Percentiles rank a stretch among this genome's conserved stretches.
Evolutionary conservation across 768 basidiomycete genomes (phyloP).

Genomic region (Tylopilus sp.): DNA sequence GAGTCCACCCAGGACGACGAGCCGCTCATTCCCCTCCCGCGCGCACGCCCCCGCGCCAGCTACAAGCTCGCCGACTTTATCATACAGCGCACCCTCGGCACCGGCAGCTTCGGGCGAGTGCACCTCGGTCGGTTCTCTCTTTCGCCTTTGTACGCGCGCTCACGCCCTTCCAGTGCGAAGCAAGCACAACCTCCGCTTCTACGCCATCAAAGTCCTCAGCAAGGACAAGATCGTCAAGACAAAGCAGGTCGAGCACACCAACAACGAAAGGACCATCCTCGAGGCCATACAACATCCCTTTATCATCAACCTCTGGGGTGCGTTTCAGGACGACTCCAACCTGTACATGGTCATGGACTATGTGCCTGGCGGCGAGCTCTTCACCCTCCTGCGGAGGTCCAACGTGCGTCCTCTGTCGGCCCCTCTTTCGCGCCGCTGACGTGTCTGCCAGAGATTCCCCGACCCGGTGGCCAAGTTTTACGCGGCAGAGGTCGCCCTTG

Average conservation of each 20-base stretch:
- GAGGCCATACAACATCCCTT: conserved; percentile 85
- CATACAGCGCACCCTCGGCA: conserved; percentile 82
- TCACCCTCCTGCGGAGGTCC: conserved; percentile 86
- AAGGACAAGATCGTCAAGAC: conserved; percentile 90
- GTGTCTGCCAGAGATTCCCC: conserved; percentile 70
- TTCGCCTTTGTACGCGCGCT: not conserved
- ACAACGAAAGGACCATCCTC: conserved; percentile 89
- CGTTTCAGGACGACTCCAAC: conserved; percentile 88
- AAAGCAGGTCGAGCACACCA: conserved; percentile 97
- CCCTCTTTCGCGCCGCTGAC: conserved; percentile 11
- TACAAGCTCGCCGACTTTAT: conserved; percentile 77
- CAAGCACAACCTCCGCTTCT: conserved; percentile 92
- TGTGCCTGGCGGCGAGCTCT: conserved; percentile 94
- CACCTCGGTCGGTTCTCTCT: conserved; percentile 59
- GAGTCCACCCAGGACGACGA: conserved; percentile 44
- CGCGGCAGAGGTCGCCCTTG: conserved; percentile 90
- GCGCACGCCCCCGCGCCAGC: conserved; percentile 54
- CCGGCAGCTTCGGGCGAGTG: conserved; percentile 97
- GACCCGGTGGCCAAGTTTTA: conserved; percentile 98
- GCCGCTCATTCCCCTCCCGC: conserved; percentile 31
- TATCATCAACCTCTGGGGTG: conserved; percentile 95
- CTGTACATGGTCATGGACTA: conserved; percentile 99
- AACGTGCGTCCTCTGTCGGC: conserved; percentile 53
- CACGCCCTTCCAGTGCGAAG: conserved; percentile 62
- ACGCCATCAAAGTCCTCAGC: conserved; percentile 91